phyloP scores from a whole-genome alignment of 2,329 filamentous ascomycete species.

The Camptophora hylomeconis region DNA sequence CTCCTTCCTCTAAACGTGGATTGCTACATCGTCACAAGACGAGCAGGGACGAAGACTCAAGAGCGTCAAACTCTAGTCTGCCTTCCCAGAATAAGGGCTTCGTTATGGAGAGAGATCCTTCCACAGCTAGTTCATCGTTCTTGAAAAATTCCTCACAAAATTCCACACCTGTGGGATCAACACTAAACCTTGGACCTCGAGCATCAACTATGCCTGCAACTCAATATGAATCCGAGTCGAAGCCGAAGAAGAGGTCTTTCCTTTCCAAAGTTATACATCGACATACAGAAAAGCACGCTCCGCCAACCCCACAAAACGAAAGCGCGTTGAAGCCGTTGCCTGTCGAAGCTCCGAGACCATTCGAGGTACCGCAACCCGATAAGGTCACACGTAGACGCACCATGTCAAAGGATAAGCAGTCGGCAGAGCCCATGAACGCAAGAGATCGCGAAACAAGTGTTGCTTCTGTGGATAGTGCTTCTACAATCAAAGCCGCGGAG shows the following conservation, averaged over 20 bases:
- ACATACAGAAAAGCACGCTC: conserved; percentile 31
- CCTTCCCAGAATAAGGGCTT: too few relatives aligned
- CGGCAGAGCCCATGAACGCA: conserved; percentile 9
- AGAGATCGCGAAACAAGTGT: conserved; percentile 20
- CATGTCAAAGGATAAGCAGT: background rate
- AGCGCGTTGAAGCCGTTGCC: conserved; percentile 19
- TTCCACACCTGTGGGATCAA: conserved; percentile 38
- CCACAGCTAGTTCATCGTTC: conserved; percentile 40
- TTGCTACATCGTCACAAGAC: conserved; percentile 38
- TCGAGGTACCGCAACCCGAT: too few relatives aligned
- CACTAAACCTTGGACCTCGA: conserved; percentile 45
- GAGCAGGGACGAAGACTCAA: conserved; percentile 46
- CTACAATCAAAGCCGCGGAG: conserved; percentile 19
- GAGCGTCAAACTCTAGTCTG: too few relatives aligned
- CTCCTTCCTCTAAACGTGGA: conserved; percentile 34
- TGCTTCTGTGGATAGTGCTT: conserved; percentile 19
- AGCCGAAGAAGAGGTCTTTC: conserved; percentile 33
- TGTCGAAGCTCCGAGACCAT: conserved; percentile 11
- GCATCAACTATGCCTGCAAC: conserved; percentile 70
- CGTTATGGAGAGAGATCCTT: too few relatives aligned
- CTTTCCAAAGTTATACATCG: conserved; percentile 41
- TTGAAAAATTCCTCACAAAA: conserved; percentile 39
- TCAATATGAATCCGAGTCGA: conserved; percentile 30
- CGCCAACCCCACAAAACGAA: conserved; percentile 21
- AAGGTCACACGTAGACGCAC: too few relatives aligned